Evolutionary conservation across 345 rosid genomes (phyloP).

Genomic region (Salix udensis): DNA sequence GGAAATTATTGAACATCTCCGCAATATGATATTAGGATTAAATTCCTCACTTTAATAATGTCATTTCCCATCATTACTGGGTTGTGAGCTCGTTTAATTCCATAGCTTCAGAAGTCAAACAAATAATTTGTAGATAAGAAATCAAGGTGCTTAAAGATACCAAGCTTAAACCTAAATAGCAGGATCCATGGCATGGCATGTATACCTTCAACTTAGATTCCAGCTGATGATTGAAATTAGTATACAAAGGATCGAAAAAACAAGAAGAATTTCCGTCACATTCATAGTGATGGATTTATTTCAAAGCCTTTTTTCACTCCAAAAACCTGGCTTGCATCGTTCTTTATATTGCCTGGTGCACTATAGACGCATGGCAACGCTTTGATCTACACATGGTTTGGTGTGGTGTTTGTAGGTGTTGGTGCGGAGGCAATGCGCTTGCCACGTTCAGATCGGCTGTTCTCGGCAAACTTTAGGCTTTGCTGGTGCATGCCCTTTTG

Average conservation of each 20-base stretch:
- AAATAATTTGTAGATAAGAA: background rate
- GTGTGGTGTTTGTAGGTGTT: constrained; percentile 46
- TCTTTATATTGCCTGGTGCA: background rate
- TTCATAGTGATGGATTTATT: background rate
- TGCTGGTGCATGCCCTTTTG: constrained; percentile 48
- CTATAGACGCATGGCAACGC: background rate
- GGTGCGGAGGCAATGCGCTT: constrained; percentile 37
- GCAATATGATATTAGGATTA: background rate
- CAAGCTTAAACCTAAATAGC: background rate
- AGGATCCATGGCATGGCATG: background rate
- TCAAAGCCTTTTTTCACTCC: background rate
- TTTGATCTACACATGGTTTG: constrained; percentile 37
- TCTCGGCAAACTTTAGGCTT: constrained; percentile 69
- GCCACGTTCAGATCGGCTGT: constrained; percentile 71
- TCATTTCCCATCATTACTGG: background rate
- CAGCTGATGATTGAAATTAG: background rate
- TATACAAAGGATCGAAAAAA: background rate
- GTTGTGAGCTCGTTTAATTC: background rate
- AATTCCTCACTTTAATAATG: background rate
- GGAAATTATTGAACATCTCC: background rate
- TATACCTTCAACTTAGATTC: background rate
- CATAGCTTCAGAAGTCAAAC: background rate
- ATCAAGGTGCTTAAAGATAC: background rate
- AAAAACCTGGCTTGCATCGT: background rate
- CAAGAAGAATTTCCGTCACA: background rate